Conservation (phyloP, 495 filamentous ascomycete species). For the Aspergillus sclerotioniger region DNA sequence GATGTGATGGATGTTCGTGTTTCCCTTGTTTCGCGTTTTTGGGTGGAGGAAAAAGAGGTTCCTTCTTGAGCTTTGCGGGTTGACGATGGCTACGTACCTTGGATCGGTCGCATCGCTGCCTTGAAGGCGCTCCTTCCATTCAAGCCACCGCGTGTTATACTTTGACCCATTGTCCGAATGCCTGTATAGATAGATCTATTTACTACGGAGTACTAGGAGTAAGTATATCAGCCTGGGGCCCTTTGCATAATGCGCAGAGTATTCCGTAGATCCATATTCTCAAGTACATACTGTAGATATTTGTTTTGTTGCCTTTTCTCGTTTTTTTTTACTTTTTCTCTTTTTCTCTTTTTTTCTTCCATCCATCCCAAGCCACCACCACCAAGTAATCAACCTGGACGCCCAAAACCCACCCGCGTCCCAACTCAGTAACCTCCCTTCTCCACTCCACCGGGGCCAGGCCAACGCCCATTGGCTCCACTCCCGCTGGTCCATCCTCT, state of each 20-base stretch:
- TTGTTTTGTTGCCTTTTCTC: not conserved
- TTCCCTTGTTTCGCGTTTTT: constrained; percentile 15
- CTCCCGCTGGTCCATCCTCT: constrained; percentile 19
- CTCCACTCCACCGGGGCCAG: constrained; percentile 3
- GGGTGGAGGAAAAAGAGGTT: not conserved
- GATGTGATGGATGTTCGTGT: constrained; percentile 21
- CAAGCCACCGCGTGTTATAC: too few species aligned
- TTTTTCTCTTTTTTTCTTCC: not conserved
- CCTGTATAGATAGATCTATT: not conserved
- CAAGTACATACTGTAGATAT: not conserved
- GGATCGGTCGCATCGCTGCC: too few species aligned
- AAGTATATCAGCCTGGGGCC: not conserved
- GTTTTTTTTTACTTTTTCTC: not conserved
- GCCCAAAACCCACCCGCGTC: constrained; percentile 12
- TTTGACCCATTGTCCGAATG: too few species aligned
- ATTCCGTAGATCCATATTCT: too few species aligned
- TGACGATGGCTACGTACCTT: too few species aligned
- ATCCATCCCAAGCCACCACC: constrained; percentile 1
- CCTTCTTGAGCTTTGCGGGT: too few species aligned
- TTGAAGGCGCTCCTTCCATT: too few species aligned
- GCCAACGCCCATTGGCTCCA: constrained; percentile 21
- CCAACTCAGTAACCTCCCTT: constrained; percentile 9
- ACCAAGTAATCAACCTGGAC: constrained; percentile 6
- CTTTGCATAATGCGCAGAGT: not conserved
- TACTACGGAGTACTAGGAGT: too few species aligned